phyloP scores from a whole-genome alignment of 495 filamentous ascomycete species.

The Echria macrotheca region DNA sequence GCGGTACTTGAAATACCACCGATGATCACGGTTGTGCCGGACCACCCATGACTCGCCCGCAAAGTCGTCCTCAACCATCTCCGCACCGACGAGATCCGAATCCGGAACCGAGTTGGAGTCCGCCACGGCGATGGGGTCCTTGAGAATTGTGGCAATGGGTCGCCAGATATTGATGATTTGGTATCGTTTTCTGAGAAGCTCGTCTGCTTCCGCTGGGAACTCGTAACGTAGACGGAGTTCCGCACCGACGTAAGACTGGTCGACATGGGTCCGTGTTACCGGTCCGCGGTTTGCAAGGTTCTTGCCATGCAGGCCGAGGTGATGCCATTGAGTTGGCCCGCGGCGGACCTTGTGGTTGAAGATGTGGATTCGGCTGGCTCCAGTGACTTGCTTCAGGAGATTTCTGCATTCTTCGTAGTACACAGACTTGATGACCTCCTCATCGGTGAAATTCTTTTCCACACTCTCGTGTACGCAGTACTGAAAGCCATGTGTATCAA shows the following conservation, averaged over 20 bases:
- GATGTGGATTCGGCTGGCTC: slow-evolving; percentile 56
- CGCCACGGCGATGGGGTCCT: slow-evolving; percentile 58
- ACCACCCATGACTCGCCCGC: slow-evolving; percentile 57
- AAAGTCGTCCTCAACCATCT: slow-evolving; percentile 40
- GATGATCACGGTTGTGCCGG: slow-evolving; percentile 46
- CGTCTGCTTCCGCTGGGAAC: slow-evolving; percentile 50
- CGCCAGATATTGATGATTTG: slow-evolving; percentile 76
- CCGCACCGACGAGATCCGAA: slow-evolving; percentile 60
- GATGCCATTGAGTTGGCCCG: slow-evolving; percentile 35
- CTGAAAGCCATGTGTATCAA: slow-evolving; percentile 39
- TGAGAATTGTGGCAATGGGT: slow-evolving; percentile 56
- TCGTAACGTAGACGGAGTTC: slow-evolving; percentile 52
- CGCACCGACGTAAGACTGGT: slow-evolving; percentile 61
- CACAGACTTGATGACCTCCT: slow-evolving; percentile 49
- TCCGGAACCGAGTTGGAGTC: slow-evolving; percentile 55
- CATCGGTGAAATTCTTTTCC: slow-evolving; percentile 55
- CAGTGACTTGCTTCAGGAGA: slow-evolving; percentile 58
- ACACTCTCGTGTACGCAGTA: slow-evolving; percentile 25
- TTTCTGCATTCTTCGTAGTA: slow-evolving; percentile 61
- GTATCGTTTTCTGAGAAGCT: slow-evolving; percentile 54
- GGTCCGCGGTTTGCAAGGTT: slow-evolving; percentile 50
- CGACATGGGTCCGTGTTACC: slow-evolving; percentile 62
- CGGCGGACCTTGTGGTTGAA: slow-evolving; percentile 73
- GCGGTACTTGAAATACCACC: slow-evolving; percentile 73
- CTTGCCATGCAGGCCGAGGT: slow-evolving; percentile 20